phyloP scores from a whole-genome alignment of 2,329 filamentous ascomycete genomes.

The Ophiostoma pallidulum region DNA sequence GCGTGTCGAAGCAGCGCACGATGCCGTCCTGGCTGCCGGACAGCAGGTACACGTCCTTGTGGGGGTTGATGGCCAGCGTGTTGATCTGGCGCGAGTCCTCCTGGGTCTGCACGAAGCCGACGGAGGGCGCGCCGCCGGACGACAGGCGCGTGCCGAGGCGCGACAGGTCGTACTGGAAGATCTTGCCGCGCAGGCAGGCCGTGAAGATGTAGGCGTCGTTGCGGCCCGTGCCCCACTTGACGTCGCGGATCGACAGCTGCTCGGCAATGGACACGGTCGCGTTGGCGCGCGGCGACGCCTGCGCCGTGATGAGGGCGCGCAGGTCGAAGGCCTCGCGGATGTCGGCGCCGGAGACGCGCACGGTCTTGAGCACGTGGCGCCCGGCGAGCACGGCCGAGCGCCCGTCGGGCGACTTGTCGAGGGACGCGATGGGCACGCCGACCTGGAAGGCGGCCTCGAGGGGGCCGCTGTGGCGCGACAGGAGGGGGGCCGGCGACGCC shows the following conservation, averaged over 20 bases:
- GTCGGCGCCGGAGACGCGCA: slow-evolving; percentile 42
- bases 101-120: slow-evolving; percentile 48
- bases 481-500: slow-evolving; percentile 33
- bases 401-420: slow-evolving; percentile 50
- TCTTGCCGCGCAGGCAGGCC: slow-evolving; percentile 54
- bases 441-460: slow-evolving; percentile 46
- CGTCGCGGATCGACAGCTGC: slow-evolving; percentile 54
- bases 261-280: slow-evolving; percentile 35
- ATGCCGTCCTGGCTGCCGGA: slow-evolving; percentile 57
- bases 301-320: slow-evolving; percentile 43
- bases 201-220: slow-evolving; percentile 48
- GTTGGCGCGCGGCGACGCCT: slow-evolving; percentile 34
- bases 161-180: slow-evolving; percentile 53
- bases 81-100: slow-evolving; percentile 57
- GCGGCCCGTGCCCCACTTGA: slow-evolving; percentile 43
- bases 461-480: slow-evolving; percentile 43
- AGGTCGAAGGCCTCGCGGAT: slow-evolving; percentile 50
- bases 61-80: slow-evolving; percentile 53
- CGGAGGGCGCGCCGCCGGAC: slow-evolving; percentile 25
- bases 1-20: slow-evolving; percentile 52
- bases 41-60: slow-evolving; percentile 46
- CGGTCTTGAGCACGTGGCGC: slow-evolving; percentile 51
- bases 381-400: slow-evolving; percentile 48
- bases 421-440: slow-evolving; percentile 43
- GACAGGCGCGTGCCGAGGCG: slow-evolving; percentile 36